A percentile compares a stretch with the other conserved stretches of the same genome.
These are phyloP conservation scores for Zygosaccharomyces pseudobailii DNA, from an alignment of 1,139 yeast genomes.

Conservation along the genomic window DNA sequence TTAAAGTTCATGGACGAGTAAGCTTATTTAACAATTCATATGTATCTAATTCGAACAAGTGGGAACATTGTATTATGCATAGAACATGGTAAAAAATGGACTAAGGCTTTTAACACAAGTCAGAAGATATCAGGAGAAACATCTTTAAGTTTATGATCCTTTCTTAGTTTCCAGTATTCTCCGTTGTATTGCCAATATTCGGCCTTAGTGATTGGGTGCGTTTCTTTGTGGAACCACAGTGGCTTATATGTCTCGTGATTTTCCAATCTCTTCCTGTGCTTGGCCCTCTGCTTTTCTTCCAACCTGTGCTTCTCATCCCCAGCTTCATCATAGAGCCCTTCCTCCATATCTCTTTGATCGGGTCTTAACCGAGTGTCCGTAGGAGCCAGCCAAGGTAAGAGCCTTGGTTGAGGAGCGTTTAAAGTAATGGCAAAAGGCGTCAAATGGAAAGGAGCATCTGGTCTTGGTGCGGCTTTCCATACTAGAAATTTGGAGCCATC, in stretches of 20 bases:
- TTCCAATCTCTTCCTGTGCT: constrained; percentile 61
- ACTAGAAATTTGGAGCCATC: constrained; percentile 64
- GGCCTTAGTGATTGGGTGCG: constrained; percentile 79
- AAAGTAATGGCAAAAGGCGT: constrained; percentile 86
- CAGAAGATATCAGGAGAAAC: constrained; percentile 50
- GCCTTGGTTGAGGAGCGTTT: constrained; percentile 60
- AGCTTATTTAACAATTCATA: not conserved
- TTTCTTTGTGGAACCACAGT: constrained; percentile 63
- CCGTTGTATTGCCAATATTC: constrained; percentile 71
- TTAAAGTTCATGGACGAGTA: not conserved
- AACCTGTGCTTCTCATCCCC: constrained; percentile 80
- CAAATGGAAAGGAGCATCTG: constrained; percentile 82
- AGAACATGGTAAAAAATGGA: not conserved
- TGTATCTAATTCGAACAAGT: not conserved
- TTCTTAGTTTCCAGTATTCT: constrained; percentile 71
- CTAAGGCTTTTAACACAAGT: not conserved
- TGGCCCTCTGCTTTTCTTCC: constrained; percentile 88
- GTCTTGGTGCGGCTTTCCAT: constrained; percentile 87
- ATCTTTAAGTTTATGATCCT: constrained; percentile 44
- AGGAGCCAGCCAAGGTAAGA: constrained; percentile 68
- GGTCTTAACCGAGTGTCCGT: constrained; percentile 94
- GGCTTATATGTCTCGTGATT: constrained; percentile 56
- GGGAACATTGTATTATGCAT: not conserved
- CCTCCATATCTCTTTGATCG: constrained; percentile 98
- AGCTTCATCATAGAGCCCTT: constrained; percentile 84